These are phyloP conservation scores for Cryptosporidium parvum DNA, from an alignment of 169 alveolate genomes.

Conservation along the genomic window DNA sequence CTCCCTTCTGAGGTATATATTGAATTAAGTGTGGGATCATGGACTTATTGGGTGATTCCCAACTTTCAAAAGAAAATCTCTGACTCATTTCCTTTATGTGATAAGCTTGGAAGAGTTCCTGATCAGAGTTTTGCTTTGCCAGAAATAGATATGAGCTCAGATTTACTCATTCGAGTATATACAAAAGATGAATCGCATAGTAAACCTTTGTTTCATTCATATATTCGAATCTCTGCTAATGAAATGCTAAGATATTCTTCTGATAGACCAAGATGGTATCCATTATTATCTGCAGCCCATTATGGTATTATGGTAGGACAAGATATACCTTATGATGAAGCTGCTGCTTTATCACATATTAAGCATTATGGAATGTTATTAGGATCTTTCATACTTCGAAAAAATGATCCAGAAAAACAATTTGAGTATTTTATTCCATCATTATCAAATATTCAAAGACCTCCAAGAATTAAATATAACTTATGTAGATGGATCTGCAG, in stretches of 20 bases:
- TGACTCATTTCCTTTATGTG: conserved; percentile 65
- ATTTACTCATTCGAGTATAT: conserved; percentile 40
- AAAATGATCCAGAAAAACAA: conserved; percentile 45
- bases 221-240: conserved; percentile 59
- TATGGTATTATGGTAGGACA: conserved; percentile 75
- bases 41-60: conserved; percentile 74
- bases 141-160: conserved; percentile 75
- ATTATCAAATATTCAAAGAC: conserved; percentile 35
- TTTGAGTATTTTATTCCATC: conserved; percentile 56
- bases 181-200: conserved; percentile 67
- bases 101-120: conserved; percentile 60
- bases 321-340: conserved; percentile 74
- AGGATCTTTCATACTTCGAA: conserved; percentile 67
- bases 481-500: conserved; percentile 71
- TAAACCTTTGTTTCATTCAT: conserved; percentile 70
- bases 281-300: conserved; percentile 72
- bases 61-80: conserved; percentile 48
- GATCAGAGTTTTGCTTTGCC: conserved; percentile 70
- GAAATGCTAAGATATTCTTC: conserved; percentile 65
- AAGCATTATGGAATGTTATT: conserved; percentile 74
- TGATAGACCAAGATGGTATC: conserved; percentile 73
- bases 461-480: conserved; percentile 65
- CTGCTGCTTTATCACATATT: conserved; percentile 72
- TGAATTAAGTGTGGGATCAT: conserved; percentile 69
- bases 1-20: conserved; percentile 65